These are phyloP conservation scores for Cyclotella sp. DNA, from an alignment of 108 stramenopile species.

Conservation along the genomic window DNA sequence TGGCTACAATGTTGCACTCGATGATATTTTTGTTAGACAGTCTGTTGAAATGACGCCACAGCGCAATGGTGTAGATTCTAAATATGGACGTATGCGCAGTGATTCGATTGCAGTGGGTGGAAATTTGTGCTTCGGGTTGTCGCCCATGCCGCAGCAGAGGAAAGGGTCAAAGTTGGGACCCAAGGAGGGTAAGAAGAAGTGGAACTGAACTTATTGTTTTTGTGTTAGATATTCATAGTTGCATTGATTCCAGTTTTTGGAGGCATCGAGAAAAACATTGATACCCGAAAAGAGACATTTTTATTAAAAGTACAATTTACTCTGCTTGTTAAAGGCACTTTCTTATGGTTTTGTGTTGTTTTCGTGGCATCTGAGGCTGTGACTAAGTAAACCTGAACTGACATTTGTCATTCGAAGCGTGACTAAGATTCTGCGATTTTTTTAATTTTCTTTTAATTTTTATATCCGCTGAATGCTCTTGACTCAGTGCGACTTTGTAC, in stretches of 20 bases:
- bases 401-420: no score
- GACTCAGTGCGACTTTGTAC: no score
- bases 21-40: slow-evolving; percentile 8
- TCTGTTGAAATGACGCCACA: slow-evolving; percentile 7
- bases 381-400: no score
- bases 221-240: not conserved
- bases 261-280: no score
- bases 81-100: not conserved
- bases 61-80: not conserved
- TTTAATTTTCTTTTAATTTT: no score
- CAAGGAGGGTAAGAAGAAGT: slow-evolving; percentile 1
- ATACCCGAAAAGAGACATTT: no score
- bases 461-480: no score
- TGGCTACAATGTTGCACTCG: not conserved
- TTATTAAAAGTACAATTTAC: no score
- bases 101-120: slow-evolving; percentile 15
- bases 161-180: not conserved
- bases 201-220: not conserved
- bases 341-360: no score
- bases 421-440: no score
- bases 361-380: no score
- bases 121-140: slow-evolving; percentile 32
- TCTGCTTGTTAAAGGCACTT: no score
- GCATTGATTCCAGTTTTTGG: not conserved
- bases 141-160: slow-evolving; percentile 40